A percentile compares a stretch with the other conserved stretches of the same genome.
Conservation (phyloP, 805 yeast genomes). For the Kodamaea nitidulidarum region DNA sequence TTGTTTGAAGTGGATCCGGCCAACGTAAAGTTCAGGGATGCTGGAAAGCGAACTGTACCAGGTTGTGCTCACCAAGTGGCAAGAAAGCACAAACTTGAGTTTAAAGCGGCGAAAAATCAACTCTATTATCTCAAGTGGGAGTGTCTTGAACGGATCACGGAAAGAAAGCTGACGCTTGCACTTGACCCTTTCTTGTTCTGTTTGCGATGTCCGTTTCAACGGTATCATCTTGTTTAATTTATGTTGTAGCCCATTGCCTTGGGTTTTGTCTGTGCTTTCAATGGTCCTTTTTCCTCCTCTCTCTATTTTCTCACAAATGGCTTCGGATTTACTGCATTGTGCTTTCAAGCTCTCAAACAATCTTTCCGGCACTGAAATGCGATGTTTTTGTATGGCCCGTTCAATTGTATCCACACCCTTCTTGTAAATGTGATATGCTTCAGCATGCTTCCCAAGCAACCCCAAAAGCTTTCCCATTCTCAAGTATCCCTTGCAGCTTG, state of each 20-base stretch:
- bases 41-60: slow-evolving; percentile 30
- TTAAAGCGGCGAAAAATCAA: slow-evolving; percentile 22
- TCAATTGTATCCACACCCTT: slow-evolving; percentile 37
- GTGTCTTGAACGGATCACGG: slow-evolving; percentile 24
- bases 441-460: slow-evolving; percentile 20
- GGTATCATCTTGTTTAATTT: slow-evolving; percentile 13
- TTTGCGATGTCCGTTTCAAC: slow-evolving; percentile 9
- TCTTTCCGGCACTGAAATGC: slow-evolving; percentile 28
- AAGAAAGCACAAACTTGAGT: slow-evolving; percentile 19
- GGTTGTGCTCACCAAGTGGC: slow-evolving; percentile 29
- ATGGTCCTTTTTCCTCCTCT: slow-evolving; percentile 2
- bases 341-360: slow-evolving; percentile 24
- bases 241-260: neutral
- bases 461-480: slow-evolving; percentile 37
- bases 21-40: slow-evolving; percentile 25
- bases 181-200: neutral
- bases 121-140: slow-evolving; percentile 31
- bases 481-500: slow-evolving; percentile 48
- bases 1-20: slow-evolving; percentile 21
- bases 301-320: slow-evolving; percentile 14
- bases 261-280: neutral
- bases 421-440: slow-evolving; percentile 35
- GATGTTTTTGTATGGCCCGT: slow-evolving; percentile 22
- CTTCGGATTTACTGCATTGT: too few species aligned
- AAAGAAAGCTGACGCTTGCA: neutral